A percentile compares a stretch with the other conserved stretches of the same genome.
Evolutionary conservation across 352 stramenopile genomes (phyloP).

Genomic region (Aphanomyces astaci): DNA sequence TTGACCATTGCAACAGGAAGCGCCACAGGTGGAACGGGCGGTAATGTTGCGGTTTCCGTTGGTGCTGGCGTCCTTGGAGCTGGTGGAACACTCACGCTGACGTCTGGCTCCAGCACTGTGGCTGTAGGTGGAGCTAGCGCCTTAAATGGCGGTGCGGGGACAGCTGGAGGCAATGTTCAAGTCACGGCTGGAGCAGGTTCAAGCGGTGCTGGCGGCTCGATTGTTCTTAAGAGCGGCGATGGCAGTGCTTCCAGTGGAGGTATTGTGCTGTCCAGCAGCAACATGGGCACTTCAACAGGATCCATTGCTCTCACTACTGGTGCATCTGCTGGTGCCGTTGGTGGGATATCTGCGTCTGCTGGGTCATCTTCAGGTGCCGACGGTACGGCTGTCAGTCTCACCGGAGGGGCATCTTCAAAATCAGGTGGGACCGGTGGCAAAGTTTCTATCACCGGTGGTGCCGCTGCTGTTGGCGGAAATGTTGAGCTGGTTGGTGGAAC

Average conservation of each 20-base stretch:
- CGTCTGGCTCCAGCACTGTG: slow-evolving; percentile 1
- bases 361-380: slow-evolving; percentile 29
- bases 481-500: slow-evolving; percentile 5
- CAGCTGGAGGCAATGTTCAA: slow-evolving; percentile 10
- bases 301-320: slow-evolving; percentile 35
- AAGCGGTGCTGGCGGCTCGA: slow-evolving; percentile 4
- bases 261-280: slow-evolving; percentile 25
- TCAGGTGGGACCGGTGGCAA: slow-evolving; percentile 18
- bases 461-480: slow-evolving; percentile 7
- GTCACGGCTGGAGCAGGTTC: neutral
- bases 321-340: slow-evolving; percentile 1
- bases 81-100: slow-evolving; percentile 10
- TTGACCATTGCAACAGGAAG: slow-evolving; percentile 15
- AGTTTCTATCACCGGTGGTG: neutral
- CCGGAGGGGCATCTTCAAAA: slow-evolving; percentile 38
- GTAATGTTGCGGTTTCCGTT: slow-evolving; percentile 20
- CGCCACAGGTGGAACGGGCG: slow-evolving; percentile 16
- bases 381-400: slow-evolving; percentile 44
- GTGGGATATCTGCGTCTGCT: neutral
- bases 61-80: slow-evolving; percentile 3
- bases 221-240: slow-evolving; percentile 23
- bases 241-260: slow-evolving; percentile 24
- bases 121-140: neutral
- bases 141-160: slow-evolving; percentile 10
- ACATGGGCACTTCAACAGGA: neutral